Conservation (phyloP, 225 moss, liverwort and hornwort species). For the Polytrichum formosum region DNA sequence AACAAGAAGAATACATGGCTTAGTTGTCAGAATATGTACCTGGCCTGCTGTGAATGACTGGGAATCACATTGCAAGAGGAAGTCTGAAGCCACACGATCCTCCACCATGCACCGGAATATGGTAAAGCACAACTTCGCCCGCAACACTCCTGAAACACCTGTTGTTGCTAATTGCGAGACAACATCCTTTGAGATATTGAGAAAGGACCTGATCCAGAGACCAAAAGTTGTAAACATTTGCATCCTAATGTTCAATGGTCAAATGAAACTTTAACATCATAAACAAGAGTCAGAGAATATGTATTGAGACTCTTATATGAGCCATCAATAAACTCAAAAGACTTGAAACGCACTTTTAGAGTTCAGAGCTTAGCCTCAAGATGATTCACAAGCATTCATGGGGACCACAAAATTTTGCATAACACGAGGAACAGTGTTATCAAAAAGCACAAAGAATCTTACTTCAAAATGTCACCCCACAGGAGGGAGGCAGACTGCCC, state of each 20-base stretch:
- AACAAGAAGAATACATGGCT: not conserved
- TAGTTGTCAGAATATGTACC: conserved; percentile 19
- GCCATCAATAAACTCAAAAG: too few species aligned
- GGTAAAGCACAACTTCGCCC: conserved; percentile 79
- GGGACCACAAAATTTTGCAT: too few species aligned
- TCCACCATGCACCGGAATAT: conserved; percentile 83
- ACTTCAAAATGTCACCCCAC: conserved; percentile 72
- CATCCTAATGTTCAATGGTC: too few species aligned
- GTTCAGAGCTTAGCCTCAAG: too few species aligned
- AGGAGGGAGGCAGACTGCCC: conserved; percentile 55
- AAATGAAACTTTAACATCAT: too few species aligned
- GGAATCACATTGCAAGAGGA: conserved; percentile 74
- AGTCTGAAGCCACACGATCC: conserved; percentile 78
- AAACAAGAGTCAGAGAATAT: too few species aligned
- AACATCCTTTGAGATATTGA: conserved; percentile 62
- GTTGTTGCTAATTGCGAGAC: conserved; percentile 57
- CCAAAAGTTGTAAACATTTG: not conserved
- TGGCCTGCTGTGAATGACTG: conserved; percentile 40
- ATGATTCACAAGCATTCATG: too few species aligned
- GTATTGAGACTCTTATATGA: too few species aligned
- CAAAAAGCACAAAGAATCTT: conserved; percentile 9
- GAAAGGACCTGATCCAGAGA: conserved; percentile 53
- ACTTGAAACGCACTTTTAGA: too few species aligned
- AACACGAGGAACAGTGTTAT: too few species aligned
- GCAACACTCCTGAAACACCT: conserved; percentile 65